phyloP scores from a whole-genome alignment of 163 green algal genomes.

The Prototheca cutis region DNA sequence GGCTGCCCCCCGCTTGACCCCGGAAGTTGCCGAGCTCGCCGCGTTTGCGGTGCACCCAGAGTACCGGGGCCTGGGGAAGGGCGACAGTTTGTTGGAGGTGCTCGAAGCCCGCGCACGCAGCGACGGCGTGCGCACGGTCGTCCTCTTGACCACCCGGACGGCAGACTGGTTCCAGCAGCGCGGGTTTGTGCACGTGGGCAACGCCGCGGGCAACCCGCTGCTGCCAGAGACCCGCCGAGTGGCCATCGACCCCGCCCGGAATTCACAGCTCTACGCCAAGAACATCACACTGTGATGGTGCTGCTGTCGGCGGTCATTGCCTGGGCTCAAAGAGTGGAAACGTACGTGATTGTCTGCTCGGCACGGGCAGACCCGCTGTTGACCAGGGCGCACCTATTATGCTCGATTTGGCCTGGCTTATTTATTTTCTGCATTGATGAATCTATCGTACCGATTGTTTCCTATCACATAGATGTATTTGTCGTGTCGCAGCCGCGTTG shows the following conservation, averaged over 20 bases:
- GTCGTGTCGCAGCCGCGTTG: too few relatives aligned
- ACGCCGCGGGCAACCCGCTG: constrained; percentile 11
- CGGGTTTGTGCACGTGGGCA: constrained; percentile 19
- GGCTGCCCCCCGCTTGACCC: constrained; percentile 60
- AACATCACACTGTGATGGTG: too few relatives aligned
- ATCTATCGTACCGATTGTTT: too few relatives aligned
- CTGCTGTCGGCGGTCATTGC: too few relatives aligned
- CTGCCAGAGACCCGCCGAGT: constrained; percentile 17
- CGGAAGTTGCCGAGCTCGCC: constrained; percentile 68
- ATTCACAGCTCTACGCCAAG: constrained; percentile 32
- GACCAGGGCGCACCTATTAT: too few relatives aligned
- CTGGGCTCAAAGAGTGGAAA: too few relatives aligned
- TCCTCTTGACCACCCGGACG: constrained; percentile 34
- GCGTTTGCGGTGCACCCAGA: constrained; percentile 83
- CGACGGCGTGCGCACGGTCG: constrained; percentile 16
- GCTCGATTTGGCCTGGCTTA: too few relatives aligned
- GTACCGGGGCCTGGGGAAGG: constrained; percentile 73
- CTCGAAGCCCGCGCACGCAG: constrained; percentile 52
- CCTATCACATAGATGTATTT: too few relatives aligned
- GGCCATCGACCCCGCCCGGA: constrained; percentile 19
- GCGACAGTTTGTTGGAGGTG: constrained; percentile 90
- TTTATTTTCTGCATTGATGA: too few relatives aligned
- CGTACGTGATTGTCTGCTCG: too few relatives aligned
- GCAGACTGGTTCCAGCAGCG: constrained; percentile 38
- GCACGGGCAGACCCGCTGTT: too few relatives aligned